phyloP scores from a whole-genome alignment of 2,329 filamentous ascomycete species.

The Cercospora canescens region DNA sequence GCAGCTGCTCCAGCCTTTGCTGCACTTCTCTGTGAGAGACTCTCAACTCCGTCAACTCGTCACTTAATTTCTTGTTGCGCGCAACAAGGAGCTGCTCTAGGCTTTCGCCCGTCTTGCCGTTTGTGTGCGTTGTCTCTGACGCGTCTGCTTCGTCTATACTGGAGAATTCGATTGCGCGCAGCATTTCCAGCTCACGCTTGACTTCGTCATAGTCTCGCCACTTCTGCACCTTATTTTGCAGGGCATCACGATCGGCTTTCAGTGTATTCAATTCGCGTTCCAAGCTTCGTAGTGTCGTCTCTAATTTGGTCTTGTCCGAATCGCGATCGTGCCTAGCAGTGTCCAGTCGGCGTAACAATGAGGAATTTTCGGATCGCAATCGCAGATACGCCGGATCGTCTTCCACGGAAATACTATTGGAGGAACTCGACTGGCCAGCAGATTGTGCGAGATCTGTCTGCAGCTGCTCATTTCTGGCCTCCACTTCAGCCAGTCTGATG shows the following conservation, averaged over 20 bases:
- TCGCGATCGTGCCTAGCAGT: conserved; percentile 81
- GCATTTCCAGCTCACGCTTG: conserved; percentile 91
- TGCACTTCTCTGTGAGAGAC: conserved; percentile 94
- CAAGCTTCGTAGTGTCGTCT: conserved; percentile 72
- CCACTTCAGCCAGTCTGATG: conserved; percentile 81
- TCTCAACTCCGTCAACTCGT: conserved; percentile 87
- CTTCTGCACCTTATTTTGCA: conserved; percentile 80
- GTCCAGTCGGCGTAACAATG: conserved; percentile 84
- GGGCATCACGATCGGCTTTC: conserved; percentile 75
- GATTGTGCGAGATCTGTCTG: conserved; percentile 87
- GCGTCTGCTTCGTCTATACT: conserved; percentile 71
- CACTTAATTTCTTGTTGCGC: conserved; percentile 93
- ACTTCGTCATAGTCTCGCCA: conserved; percentile 96
- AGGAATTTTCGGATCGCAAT: conserved; percentile 89
- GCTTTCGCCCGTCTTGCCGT: conserved; percentile 66
- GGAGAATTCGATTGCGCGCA: conserved; percentile 94
- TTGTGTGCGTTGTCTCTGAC: conserved; percentile 57
- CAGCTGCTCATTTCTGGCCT: conserved; percentile 91
- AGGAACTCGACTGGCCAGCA: conserved; percentile 68
- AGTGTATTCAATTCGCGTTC: conserved; percentile 76
- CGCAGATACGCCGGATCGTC: conserved; percentile 89
- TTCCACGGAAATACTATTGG: conserved; percentile 66
- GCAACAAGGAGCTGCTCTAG: conserved; percentile 88
- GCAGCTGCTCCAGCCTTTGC: conserved; percentile 72
- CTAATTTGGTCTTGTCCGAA: conserved; percentile 71